Percentiles rank a stretch among this genome's conserved stretches.
phyloP scores from a whole-genome alignment of 2,329 filamentous ascomycete genomes.

The Beauveria varroae region DNA sequence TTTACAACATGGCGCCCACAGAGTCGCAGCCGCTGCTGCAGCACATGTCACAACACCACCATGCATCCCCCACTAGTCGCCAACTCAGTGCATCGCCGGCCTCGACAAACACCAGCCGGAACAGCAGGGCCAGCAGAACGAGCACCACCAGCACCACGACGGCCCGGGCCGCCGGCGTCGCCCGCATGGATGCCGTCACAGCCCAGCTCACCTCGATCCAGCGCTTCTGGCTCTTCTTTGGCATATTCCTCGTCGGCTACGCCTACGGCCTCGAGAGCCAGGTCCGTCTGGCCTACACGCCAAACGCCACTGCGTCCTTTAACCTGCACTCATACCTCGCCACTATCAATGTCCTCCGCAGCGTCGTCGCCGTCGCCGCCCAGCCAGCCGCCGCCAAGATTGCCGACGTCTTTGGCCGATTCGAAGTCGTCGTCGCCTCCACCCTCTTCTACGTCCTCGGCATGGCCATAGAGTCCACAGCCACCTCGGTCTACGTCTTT shows the following conservation, averaged over 20 bases:
- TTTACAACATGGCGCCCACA: neutral
- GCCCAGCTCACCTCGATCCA: slow-evolving; percentile 37
- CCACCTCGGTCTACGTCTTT: slow-evolving; percentile 41
- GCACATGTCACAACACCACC: neutral
- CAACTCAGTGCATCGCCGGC: neutral
- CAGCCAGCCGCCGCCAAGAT: slow-evolving; percentile 54
- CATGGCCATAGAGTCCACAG: slow-evolving; percentile 46
- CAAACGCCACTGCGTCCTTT: slow-evolving; percentile 46
- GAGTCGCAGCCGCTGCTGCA: slow-evolving; percentile 6
- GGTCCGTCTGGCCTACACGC: slow-evolving; percentile 45
- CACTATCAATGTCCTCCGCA: slow-evolving; percentile 50
- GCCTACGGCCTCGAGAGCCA: slow-evolving; percentile 51
- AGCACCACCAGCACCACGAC: neutral
- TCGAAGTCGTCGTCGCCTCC: slow-evolving; percentile 48
- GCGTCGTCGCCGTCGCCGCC: slow-evolving; percentile 52
- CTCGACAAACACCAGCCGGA: neutral
- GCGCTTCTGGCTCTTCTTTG: slow-evolving; percentile 44
- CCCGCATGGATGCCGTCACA: slow-evolving; percentile 42
- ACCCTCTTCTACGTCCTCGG: slow-evolving; percentile 48
- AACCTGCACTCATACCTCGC: slow-evolving; percentile 46
- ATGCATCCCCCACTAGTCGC: neutral
- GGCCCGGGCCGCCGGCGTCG: slow-evolving; percentile 34
- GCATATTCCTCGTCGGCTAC: slow-evolving; percentile 53
- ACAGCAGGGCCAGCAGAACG: too few species aligned
- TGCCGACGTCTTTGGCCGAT: slow-evolving; percentile 55